phyloP scores from a whole-genome alignment of 805 yeast genomes.

The Lipomyces orientalis region DNA sequence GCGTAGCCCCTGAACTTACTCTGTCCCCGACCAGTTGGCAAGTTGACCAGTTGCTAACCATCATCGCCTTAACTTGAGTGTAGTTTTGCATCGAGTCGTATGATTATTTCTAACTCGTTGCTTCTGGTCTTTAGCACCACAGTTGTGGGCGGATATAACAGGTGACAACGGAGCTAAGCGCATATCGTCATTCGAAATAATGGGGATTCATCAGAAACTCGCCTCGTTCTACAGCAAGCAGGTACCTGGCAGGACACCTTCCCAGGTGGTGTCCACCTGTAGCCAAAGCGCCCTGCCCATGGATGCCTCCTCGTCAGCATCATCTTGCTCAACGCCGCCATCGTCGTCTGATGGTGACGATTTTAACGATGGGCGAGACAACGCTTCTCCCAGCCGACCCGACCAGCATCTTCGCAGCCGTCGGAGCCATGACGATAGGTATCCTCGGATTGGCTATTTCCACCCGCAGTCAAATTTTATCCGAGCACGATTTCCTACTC shows the following conservation, averaged over 20 bases:
- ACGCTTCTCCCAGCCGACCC: conserved; percentile 7
- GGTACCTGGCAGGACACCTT: not conserved
- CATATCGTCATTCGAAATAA: not conserved
- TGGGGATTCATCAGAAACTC: not conserved
- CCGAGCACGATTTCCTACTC: conserved; percentile 36
- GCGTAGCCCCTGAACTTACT: too few species aligned
- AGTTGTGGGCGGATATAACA: not conserved
- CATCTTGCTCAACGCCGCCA: conserved; percentile 7
- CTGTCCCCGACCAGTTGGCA: not conserved
- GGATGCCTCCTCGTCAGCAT: not conserved
- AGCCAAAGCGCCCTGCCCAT: not conserved
- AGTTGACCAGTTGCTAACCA: not conserved
- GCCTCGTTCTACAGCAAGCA: not conserved
- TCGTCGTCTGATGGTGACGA: conserved; percentile 5
- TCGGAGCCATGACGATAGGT: not conserved
- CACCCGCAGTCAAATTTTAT: conserved; percentile 32
- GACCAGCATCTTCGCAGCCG: not conserved
- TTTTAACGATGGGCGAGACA: conserved; percentile 11
- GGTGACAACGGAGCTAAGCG: not conserved
- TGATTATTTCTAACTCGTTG: not conserved
- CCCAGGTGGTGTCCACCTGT: not conserved
- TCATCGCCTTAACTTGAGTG: not conserved
- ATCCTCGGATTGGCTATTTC: conserved; percentile 30
- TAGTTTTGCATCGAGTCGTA: not conserved
- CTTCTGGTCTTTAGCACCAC: not conserved